These are phyloP conservation scores for Stephania cephalantha DNA, from an alignment of 164 flowering plant species.

Conservation along the genomic window DNA sequence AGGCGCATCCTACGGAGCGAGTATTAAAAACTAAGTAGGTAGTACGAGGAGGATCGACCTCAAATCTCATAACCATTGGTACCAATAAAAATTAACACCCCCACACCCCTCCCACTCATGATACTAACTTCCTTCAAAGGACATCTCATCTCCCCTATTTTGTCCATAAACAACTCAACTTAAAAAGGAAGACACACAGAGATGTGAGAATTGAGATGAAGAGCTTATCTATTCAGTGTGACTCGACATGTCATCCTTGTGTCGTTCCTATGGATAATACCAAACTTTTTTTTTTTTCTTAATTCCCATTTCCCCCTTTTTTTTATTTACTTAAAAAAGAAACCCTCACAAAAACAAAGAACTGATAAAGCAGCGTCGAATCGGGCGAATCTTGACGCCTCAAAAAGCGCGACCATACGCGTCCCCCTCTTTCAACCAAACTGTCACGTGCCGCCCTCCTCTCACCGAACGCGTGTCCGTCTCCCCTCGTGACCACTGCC, in stretches of 20 bases:
- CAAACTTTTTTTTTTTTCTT: not conserved
- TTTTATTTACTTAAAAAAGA: not conserved
- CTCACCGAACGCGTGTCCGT: conserved; percentile 8
- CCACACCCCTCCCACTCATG: not conserved
- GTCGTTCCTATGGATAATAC: not conserved
- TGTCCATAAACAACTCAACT: too few relatives aligned
- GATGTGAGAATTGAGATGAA: too few relatives aligned
- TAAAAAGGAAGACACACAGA: too few relatives aligned
- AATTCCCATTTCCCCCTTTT: too few relatives aligned
- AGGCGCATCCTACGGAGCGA: too few relatives aligned
- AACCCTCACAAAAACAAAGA: not conserved
- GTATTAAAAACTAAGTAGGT: too few relatives aligned
- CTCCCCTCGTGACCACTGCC: not conserved
- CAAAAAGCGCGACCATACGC: not conserved
- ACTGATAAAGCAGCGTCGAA: not conserved
- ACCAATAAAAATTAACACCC: too few relatives aligned
- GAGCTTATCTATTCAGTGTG: not conserved
- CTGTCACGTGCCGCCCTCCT: not conserved
- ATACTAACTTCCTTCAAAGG: not conserved
- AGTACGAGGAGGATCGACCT: too few relatives aligned
- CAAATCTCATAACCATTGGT: too few relatives aligned
- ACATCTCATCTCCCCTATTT: not conserved
- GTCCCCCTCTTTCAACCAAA: not conserved
- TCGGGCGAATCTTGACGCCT: not conserved
- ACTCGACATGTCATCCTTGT: not conserved